Percentiles rank a stretch among this genome's conserved stretches.
Evolutionary conservation across 805 yeast species (phyloP).

Genomic region (Cyberlindnera maclurae): DNA sequence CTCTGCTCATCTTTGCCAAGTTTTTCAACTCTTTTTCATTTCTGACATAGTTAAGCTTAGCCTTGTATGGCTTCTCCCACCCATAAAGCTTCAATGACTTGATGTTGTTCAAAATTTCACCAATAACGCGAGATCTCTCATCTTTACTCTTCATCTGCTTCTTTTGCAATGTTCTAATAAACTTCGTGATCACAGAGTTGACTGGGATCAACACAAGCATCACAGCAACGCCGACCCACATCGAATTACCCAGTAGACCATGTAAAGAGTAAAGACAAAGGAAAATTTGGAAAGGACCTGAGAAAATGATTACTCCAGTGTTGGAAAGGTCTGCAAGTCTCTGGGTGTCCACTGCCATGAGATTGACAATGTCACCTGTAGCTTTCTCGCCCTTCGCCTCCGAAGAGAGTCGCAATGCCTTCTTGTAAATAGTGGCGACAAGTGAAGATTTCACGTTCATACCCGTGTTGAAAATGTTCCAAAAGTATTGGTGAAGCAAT

Average conservation of each 20-base stretch:
- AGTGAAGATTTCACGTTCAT: constrained; percentile 68
- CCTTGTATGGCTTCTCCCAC: constrained; percentile 87
- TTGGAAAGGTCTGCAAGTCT: constrained; percentile 79
- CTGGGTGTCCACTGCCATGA: constrained; percentile 92
- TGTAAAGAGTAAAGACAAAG: constrained; percentile 71
- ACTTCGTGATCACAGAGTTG: constrained; percentile 61
- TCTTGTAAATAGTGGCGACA: constrained; percentile 60
- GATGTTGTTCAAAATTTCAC: constrained; percentile 85
- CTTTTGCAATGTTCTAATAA: constrained; percentile 69
- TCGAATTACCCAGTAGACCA: constrained; percentile 71
- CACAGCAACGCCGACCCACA: constrained; percentile 92
- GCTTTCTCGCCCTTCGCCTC: constrained; percentile 66
- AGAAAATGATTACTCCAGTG: constrained; percentile 76
- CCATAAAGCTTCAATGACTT: constrained; percentile 90
- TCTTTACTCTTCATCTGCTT: constrained; percentile 87
- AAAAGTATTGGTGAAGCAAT: constrained; percentile 71
- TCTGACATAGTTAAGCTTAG: constrained; percentile 71
- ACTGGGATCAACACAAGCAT: constrained; percentile 75
- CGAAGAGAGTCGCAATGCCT: constrained; percentile 60
- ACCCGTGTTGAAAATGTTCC: constrained; percentile 67
- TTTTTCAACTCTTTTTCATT: constrained; percentile 79
- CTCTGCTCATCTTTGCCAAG: constrained; percentile 64
- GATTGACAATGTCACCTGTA: constrained; percentile 89
- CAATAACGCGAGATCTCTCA: constrained; percentile 80
- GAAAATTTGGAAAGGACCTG: constrained; percentile 84